Evolutionary conservation across 805 yeast species (phyloP).

Genomic region (Pichia pseudocactophila): DNA sequence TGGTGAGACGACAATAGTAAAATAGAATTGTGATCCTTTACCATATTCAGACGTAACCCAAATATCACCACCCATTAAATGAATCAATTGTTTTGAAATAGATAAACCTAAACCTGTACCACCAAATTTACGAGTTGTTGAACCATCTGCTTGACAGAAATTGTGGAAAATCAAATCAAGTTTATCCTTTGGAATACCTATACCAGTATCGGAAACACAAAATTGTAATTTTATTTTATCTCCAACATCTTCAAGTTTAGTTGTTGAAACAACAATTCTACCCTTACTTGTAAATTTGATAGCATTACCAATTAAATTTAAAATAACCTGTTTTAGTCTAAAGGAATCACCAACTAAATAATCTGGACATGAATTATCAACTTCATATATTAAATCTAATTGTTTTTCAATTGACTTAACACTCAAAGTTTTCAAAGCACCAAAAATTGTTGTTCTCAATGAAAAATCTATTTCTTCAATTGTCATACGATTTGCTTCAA

Average conservation of each 20-base stretch:
- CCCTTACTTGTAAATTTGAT: slow-evolving; percentile 81
- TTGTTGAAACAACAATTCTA: slow-evolving; percentile 65
- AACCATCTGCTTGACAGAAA: slow-evolving; percentile 90
- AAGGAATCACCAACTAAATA: slow-evolving; percentile 82
- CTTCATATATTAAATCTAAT: slow-evolving; percentile 67
- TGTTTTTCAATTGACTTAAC: slow-evolving; percentile 86
- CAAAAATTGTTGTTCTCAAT: slow-evolving; percentile 78
- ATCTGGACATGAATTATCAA: slow-evolving; percentile 83
- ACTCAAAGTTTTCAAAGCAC: slow-evolving; percentile 81
- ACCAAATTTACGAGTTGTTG: slow-evolving; percentile 86
- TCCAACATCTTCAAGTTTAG: slow-evolving; percentile 21
- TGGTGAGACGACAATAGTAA: slow-evolving; percentile 72
- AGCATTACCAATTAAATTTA: slow-evolving; percentile 83
- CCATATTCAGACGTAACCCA: slow-evolving; percentile 84
- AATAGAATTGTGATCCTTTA: slow-evolving; percentile 73
- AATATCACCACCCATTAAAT: slow-evolving; percentile 88
- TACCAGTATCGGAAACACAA: slow-evolving; percentile 86
- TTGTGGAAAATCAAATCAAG: slow-evolving; percentile 81
- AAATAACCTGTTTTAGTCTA: slow-evolving; percentile 77
- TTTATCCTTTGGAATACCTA: slow-evolving; percentile 81
- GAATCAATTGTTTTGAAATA: slow-evolving; percentile 78
- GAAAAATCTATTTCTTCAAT: slow-evolving; percentile 85
- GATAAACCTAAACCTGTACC: slow-evolving; percentile 89
- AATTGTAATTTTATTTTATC: slow-evolving; percentile 59
- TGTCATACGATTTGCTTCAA: slow-evolving; percentile 90